Base-by-base conservation (phyloP, 2,329 filamentous ascomycete genomes). In the Cladophialophora psammophila region DNA sequence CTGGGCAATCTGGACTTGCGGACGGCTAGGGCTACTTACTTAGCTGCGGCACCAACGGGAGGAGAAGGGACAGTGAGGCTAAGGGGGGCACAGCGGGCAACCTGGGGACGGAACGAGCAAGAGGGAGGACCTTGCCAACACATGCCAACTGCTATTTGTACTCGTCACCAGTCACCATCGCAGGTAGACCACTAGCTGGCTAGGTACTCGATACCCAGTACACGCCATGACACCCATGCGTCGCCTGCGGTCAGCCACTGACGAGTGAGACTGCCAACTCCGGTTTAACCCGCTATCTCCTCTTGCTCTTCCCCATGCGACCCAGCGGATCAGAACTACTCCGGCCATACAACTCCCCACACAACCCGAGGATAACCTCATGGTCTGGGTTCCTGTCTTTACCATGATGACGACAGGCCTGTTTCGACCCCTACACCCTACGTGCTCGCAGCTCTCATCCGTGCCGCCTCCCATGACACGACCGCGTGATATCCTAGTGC, bases 61-160 rank as follows among this genome's bases (percentile, higher is more conserved):
- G 26, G 26, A 26, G 26, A 26, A 26, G 26, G 26, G 26, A 26
- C 2, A 26, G 26, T 26, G 26, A 26, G 26, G 26, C n/a, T 26
- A 26, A 26, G 26, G 26, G 26, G 26, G 26, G 26, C 26, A 26
- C 26, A 26, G 26, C 3, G 26, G 26, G 26, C 26, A 56, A 56
- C 32, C 53, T 36, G 53, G 53, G 32, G 31, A 56, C 31, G 26
- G n/a, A 53, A 18, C n/a, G 20, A 35, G 20, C 34, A 26, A 26
- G 26, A 26, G 26, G 26, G 48, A 62, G n/a, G 48, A 40, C 48
- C 60, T 50, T 59, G 64, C 64, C 64, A 66, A n/a, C 64, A 66
- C 56, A 56, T 42, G 56, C 52, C 36, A 50, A 32, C 36, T 31
- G 31, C 13, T 45, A 26, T 26, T 26, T 3, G 26, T 26, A 26